A percentile compares a stretch with the other conserved stretches of the same genome.
Conservation (phyloP, 2,329 filamentous ascomycete species). For the Paraphoma sp. region DNA sequence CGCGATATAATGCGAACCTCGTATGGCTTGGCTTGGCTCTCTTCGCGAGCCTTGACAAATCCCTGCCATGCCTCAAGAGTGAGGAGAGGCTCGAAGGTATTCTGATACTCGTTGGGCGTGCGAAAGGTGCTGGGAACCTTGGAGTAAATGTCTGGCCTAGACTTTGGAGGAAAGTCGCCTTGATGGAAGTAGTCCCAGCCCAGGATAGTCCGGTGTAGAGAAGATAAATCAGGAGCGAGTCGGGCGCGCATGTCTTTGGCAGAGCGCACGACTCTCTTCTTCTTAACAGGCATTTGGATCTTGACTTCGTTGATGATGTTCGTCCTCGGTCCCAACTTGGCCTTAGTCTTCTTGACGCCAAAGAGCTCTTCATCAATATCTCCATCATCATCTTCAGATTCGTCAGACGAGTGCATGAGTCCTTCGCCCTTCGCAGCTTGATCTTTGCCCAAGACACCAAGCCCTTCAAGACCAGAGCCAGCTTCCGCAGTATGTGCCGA, state of each 20-base stretch:
- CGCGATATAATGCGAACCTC: conserved; percentile 88
- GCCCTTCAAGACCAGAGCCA: conserved; percentile 76
- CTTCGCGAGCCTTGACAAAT: conserved; percentile 88
- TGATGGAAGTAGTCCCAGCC: conserved; percentile 94
- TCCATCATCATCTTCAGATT: conserved; percentile 64
- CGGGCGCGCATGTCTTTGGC: conserved; percentile 94
- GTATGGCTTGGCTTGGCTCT: conserved; percentile 79
- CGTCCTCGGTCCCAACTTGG: conserved; percentile 45
- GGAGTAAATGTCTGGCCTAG: conserved; percentile 72
- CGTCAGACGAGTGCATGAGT: conserved; percentile 86
- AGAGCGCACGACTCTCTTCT: conserved; percentile 79
- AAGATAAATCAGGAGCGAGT: conserved; percentile 85
- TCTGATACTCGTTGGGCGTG: conserved; percentile 80
- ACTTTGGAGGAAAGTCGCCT: conserved; percentile 81
- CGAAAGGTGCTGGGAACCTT: conserved; percentile 79
- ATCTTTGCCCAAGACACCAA: conserved; percentile 79
- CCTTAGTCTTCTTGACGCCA: conserved; percentile 60
- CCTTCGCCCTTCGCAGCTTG: conserved; percentile 77
- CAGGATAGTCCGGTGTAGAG: conserved; percentile 83
- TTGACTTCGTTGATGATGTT: conserved; percentile 48
- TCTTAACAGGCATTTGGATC: conserved; percentile 76
- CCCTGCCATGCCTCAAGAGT: conserved; percentile 95
- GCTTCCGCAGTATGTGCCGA: conserved; percentile 69
- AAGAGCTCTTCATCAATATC: conserved; percentile 73
- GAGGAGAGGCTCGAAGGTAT: conserved; percentile 87